Base-by-base conservation (phyloP, 768 basidiomycete genomes). In the Leccinum imitatum region DNA sequence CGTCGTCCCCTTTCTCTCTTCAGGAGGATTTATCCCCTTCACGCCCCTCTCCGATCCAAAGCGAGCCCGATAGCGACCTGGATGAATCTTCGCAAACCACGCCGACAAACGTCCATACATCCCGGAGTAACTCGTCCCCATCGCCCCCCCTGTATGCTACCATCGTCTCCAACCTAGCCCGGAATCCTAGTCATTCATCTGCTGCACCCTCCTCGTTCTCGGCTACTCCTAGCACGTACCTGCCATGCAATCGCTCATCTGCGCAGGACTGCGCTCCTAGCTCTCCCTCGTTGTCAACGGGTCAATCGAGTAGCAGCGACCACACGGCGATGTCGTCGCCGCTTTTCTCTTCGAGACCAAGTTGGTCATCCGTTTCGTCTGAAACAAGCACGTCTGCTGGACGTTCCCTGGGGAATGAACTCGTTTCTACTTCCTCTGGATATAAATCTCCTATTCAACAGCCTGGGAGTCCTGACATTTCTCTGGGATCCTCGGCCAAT, bases 11-110 rank as follows among this genome's bases (percentile, higher is more conserved):
- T 25, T 50, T 56, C 50, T 62, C 59, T 52, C 9, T 57, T 1
- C 50, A 56, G 3, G 66, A 75, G n/a, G 74, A 78, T 50, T 44
- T 67, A 3, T 47, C 73, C 15, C 71, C 74, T 5, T 66, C 64
- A 41, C 63, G 63, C 21, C 53, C 73, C 14, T 63, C 67, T 4
- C 56, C 37, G 17, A 68, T 66, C 50, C 64, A 67, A 54, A 66
- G 59, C 19, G 67, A 56, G 35, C 21, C 27, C 8, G 52, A 63
- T 30, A 55, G 51, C 8, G 63, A 54, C n/a, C 27, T 47, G 14
- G 37, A 21, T 31, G 65, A 67, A 14, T 13, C 35, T 25, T 4
- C 41, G 19, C 63, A 33, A 53, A 51, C 53, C 41, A 41, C 57
- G 0, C 10, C 53, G 13, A 60, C n/a, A 23, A 68, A 63, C 13